These are phyloP conservation scores for Pythium brachiatum DNA, from an alignment of 352 stramenopile species.

Conservation along the genomic window DNA sequence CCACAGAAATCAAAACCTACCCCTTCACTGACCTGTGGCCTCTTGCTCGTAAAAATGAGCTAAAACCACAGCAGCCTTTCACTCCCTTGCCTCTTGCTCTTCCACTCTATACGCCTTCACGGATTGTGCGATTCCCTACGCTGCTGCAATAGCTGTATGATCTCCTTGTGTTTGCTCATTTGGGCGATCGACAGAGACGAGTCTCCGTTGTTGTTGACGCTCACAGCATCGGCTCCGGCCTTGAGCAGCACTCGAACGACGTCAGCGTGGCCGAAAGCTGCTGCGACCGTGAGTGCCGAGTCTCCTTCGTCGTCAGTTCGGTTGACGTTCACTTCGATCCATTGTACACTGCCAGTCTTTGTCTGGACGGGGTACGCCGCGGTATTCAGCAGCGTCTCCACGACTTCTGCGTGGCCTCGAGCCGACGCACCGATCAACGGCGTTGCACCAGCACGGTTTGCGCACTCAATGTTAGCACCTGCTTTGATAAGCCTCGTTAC, in stretches of 20 bases:
- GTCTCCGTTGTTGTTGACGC: not conserved
- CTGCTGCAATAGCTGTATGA: conserved; percentile 6
- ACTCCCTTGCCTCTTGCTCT: no score
- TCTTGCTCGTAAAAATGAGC: no score
- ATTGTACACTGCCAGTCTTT: not conserved
- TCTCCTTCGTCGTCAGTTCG: conserved; percentile 14
- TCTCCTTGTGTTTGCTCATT: no score
- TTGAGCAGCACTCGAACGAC: not conserved
- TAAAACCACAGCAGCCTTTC: no score
- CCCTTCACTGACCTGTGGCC: no score
- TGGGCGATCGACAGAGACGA: not conserved
- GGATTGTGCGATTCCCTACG: no score
- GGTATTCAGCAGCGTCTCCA: conserved; percentile 25
- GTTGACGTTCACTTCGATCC: conserved; percentile 24
- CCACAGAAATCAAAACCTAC: no score
- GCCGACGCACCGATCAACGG: conserved; percentile 30
- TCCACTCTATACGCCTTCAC: no score
- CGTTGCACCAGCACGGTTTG: not conserved
- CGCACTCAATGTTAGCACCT: conserved; percentile 23
- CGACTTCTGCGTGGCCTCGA: conserved; percentile 24
- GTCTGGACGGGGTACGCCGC: not conserved
- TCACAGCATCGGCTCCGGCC: not conserved
- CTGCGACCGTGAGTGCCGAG: conserved; percentile 30
- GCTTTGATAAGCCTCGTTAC: conserved; percentile 11
- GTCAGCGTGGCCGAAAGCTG: not conserved